Percentiles rank a stretch among this genome's conserved stretches.
Conservation (phyloP, 192 early-diverging fungal genomes). For the Chytriomyces sp. region DNA sequence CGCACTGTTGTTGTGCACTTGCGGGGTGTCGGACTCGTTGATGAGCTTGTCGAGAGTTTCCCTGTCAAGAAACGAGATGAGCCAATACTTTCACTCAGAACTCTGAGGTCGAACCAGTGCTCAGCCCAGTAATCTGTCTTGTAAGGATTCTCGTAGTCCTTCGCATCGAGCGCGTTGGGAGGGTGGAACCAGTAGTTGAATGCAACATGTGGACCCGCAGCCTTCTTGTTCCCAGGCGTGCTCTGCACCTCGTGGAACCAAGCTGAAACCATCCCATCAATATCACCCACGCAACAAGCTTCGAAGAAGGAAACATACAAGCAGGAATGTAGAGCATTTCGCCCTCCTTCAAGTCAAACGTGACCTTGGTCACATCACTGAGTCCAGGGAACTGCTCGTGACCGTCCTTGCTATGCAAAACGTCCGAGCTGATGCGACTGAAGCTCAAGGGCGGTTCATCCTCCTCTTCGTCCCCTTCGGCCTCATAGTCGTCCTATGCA, state of each 20-base stretch:
- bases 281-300: background rate
- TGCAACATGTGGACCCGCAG: conserved; percentile 27
- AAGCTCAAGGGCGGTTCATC: conserved; percentile 36
- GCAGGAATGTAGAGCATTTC: conserved; percentile 42
- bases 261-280: conserved; percentile 26
- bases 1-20: conserved; percentile 10
- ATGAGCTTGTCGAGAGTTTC: background rate
- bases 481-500: conserved; percentile 19
- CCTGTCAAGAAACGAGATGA: no score
- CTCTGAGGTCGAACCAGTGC: background rate
- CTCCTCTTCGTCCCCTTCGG: conserved; percentile 5
- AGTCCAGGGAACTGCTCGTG: conserved; percentile 9
- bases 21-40: background rate
- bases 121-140: conserved; percentile 32
- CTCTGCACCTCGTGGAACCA: conserved; percentile 43
- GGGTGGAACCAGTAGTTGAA: conserved; percentile 45
- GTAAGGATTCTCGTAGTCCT: conserved; percentile 28
- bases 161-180: conserved; percentile 9
- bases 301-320: conserved; percentile 22
- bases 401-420: background rate
- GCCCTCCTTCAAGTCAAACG: conserved; percentile 36
- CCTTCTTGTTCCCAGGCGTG: conserved; percentile 1
- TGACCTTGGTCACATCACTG: conserved; percentile 15
- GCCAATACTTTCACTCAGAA: no score
- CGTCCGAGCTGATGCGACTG: conserved; percentile 29